Evolutionary conservation across 352 stramenopile genomes (phyloP), one percentile per base, ranked within the genome.

Genomic region (Aphanomyces cochlioides): DNA sequence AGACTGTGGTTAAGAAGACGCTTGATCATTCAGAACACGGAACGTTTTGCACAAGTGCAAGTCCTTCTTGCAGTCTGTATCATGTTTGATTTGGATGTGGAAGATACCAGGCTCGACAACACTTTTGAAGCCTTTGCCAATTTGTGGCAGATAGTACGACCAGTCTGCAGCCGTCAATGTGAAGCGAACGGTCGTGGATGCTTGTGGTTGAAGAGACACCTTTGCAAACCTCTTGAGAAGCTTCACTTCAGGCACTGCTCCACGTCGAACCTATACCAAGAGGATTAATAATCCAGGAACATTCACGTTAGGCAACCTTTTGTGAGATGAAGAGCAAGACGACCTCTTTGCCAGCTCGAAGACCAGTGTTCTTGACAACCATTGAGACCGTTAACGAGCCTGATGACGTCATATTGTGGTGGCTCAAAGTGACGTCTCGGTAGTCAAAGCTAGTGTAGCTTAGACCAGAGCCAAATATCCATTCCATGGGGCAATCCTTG

Each of bases 321-420:
- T 83, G 83, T 65, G 88, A 82, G 17, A 84, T 84, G 50, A 96
- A 77, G 48, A 96, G 87, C 41, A 95, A 68, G 73, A 95, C 83
- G 7, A 91, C 78, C 0, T 96, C 86, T 59, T 93, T 90, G 6
- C 85, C 87, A 3, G 74, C 66, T 2, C 73, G 56, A 2, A 60
- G 70, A 7, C 87, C 88, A 0, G 78, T 85, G 73, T 95, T 96
- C 7, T 76, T 89, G 21, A 96, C 88, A 21, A 75, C 81, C 60
- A 93, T 75, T 0, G 72, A 81, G 21, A 83, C 81, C 6, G 61
- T 75, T 4, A 89, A 61, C 2, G 69, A 74, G 36, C 78, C 77
- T 67, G 15, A 57, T 70, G 39, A 80, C 72, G 15, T 67, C 77
- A 2, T 66, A 77, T 54, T 81, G 79, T n/a, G 13, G 50, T 3